Evolutionary conservation across 129 eudicot species (phyloP), one percentile per base, ranked within the genome.

Genomic region (Pseudognaphalium luteoalbum): DNA sequence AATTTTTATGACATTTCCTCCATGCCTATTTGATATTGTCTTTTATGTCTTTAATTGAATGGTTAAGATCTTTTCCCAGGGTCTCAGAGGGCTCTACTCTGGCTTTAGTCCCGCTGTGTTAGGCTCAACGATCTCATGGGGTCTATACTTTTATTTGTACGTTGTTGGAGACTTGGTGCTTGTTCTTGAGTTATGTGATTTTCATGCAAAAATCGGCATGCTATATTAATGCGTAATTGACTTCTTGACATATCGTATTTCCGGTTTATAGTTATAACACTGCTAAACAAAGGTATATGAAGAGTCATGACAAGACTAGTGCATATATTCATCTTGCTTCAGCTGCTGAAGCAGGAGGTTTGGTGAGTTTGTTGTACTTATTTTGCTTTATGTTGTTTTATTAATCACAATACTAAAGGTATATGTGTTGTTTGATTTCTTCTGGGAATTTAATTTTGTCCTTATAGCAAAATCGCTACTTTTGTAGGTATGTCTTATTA

Each of bases 71-170:
- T 71, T 61, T 63, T 75, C 68, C 32, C 92, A 95, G 99, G 99
- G 99, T 60, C 66, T 91, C 64, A 83, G 97, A 87, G 99, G 99
- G 63, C 90, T 95, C 60, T 95, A 95, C 80, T 87, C 94, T 14
- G 99, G 99, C 47, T 95, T 89, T 80, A 87, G 69, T 73, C 99
- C 99, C 57, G 96, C 99, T 20, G 96, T 91, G 67, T 83, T 95
- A 64, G 99, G 99, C 64, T 95, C 99, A 68, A 91, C 99, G 50
- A 52, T 95, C 80, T 95, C 99, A 41, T 95, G 99, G 99, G 99
- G 92, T 73, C 84, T 95, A 66, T 95, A 91, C 74, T 95, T 95
- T 86, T 95, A 44, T 84, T 95, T 95, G 99, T 95, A 85, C 84
- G 97, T 78, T 35, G 30, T 67, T 35, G 3, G 71, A 67, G 30